A percentile compares a stretch with the other conserved stretches of the same genome.
phyloP scores from a whole-genome alignment of 177 flowering plant species.

The Vitis hybrid region DNA sequence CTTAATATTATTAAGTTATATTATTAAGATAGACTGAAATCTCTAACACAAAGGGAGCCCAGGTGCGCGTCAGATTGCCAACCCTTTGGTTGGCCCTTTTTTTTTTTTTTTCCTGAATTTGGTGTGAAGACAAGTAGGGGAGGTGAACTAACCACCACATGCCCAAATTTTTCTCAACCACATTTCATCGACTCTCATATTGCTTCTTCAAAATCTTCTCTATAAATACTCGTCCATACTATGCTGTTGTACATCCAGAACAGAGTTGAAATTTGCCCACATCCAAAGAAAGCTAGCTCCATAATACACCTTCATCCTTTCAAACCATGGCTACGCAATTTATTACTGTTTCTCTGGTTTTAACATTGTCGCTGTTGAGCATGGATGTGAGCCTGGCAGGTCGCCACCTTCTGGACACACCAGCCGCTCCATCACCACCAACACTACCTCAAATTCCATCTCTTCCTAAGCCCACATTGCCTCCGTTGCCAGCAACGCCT shows the following conservation, averaged over 20 bases:
- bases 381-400: constrained; percentile 14
- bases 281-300: neutral
- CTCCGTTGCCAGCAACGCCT: constrained; percentile 11
- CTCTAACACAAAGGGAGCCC: too few relatives aligned
- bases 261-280: too few relatives aligned
- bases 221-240: constrained; percentile 2
- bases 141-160: constrained; percentile 5
- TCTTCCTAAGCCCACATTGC: constrained; percentile 20
- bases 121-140: neutral
- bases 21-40: too few relatives aligned
- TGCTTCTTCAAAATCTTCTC: neutral
- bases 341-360: constrained; percentile 4
- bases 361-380: constrained; percentile 17
- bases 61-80: too few relatives aligned
- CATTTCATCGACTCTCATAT: constrained; percentile 10
- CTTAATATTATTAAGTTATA: too few relatives aligned
- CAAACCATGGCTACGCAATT: constrained; percentile 17
- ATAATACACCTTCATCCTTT: neutral
- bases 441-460: constrained; percentile 17
- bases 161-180: constrained; percentile 5
- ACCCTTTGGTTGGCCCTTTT: neutral
- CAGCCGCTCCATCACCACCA: constrained; percentile 20
- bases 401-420: constrained; percentile 25
- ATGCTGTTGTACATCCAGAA: neutral
- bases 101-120: neutral